Percentiles rank a stretch among this genome's conserved stretches.
phyloP scores from a whole-genome alignment of 108 stramenopile genomes.

The Craspedostauros australis region DNA sequence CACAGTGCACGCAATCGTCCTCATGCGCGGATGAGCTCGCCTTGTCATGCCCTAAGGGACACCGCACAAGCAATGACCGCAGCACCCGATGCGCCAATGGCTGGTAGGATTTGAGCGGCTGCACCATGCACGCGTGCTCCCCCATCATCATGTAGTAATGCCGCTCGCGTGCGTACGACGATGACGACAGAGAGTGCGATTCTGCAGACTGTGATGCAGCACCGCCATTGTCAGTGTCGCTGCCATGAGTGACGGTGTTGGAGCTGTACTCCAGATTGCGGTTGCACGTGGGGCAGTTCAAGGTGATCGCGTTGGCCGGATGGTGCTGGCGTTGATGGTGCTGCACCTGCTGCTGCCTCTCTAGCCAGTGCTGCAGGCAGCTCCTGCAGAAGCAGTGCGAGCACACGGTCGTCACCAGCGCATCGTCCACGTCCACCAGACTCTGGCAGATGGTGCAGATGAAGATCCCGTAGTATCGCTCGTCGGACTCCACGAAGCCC shows the following conservation, averaged over 20 bases:
- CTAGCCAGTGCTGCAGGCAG: conserved; percentile 23
- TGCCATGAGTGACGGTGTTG: background rate
- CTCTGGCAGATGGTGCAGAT: conserved; percentile 26
- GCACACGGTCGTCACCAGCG: conserved; percentile 29
- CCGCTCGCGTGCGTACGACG: too few species aligned
- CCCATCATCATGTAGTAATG: conserved; percentile 32
- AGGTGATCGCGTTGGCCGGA: background rate
- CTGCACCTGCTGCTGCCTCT: background rate
- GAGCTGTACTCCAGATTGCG: conserved; percentile 13
- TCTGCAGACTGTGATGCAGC: too few species aligned
- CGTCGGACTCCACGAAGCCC: conserved; percentile 13
- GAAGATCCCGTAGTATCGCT: conserved; percentile 21
- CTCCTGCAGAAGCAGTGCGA: conserved; percentile 26
- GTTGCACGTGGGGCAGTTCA: conserved; percentile 30
- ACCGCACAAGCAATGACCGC: conserved; percentile 16
- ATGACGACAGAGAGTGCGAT: too few species aligned
- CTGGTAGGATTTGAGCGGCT: conserved; percentile 16
- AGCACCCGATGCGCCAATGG: conserved; percentile 34
- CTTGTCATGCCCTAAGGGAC: conserved; percentile 20
- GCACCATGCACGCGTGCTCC: conserved; percentile 3
- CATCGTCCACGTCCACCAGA: conserved; percentile 21
- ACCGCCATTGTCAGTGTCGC: background rate
- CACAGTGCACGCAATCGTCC: conserved; percentile 8
- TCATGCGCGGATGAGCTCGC: too few species aligned
- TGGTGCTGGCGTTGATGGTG: background rate